Evolutionary conservation across 768 basidiomycete genomes (phyloP).

Genomic region (Cystofilobasidium macerans): DNA sequence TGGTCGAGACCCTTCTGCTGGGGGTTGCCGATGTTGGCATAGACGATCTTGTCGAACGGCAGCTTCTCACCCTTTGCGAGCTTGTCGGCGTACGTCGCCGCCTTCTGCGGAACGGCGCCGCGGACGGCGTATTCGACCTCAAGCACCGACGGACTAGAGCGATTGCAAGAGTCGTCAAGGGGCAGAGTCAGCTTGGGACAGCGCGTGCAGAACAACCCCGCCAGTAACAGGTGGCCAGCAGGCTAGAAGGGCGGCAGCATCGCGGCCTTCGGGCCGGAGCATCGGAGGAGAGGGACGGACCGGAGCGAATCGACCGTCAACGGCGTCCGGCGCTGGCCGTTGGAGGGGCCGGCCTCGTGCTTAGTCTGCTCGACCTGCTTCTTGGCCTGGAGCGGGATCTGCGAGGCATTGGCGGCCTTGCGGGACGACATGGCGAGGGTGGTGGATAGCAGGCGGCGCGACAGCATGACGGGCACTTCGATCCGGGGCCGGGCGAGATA

Average conservation of each 20-base stretch:
- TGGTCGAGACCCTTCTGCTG: slow-evolving; percentile 93
- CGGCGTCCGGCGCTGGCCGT: background rate
- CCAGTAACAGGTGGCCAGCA: no score
- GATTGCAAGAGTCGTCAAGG: background rate
- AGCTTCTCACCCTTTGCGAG: slow-evolving; percentile 48
- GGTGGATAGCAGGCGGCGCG: background rate
- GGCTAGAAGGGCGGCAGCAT: background rate
- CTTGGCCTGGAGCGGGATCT: background rate
- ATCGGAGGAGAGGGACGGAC: background rate
- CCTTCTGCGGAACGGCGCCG: slow-evolving; percentile 90
- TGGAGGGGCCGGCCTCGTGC: background rate
- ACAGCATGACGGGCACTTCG: background rate
- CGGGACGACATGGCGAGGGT: background rate
- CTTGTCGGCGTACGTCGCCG: slow-evolving; percentile 64
- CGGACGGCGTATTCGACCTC: slow-evolving; percentile 95
- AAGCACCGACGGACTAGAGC: slow-evolving; percentile 59
- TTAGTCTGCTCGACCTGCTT: background rate
- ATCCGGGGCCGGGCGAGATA: no score
- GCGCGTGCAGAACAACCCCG: no score
- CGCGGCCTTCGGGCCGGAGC: background rate
- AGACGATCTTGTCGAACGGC: slow-evolving; percentile 80
- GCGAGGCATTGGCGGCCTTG: background rate
- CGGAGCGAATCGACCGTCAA: slow-evolving; percentile 1
- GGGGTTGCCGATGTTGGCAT: slow-evolving; percentile 94
- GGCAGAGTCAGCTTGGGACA: background rate